Conservation (phyloP, 352 stramenopile species). For the Phytophthora hibernalis region DNA sequence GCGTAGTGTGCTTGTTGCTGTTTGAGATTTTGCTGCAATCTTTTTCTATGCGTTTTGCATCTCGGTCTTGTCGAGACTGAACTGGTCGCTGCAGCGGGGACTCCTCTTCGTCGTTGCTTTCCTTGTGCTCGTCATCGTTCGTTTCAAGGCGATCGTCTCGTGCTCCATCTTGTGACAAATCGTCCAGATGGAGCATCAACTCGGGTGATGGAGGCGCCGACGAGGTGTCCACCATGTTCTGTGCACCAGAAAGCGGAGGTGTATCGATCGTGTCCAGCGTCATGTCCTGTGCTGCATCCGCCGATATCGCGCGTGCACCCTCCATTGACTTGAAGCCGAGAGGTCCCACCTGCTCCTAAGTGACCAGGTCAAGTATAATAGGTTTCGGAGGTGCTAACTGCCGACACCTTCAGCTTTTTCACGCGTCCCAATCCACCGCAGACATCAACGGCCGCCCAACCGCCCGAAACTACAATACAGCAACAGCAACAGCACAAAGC, state of each 20-base stretch:
- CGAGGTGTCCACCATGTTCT: conserved; percentile 1
- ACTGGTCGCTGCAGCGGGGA: conserved; percentile 5
- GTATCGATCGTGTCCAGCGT: conserved; percentile 11
- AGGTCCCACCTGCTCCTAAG: conserved; percentile 3
- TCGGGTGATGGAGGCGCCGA: conserved; percentile 13
- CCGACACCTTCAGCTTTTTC: conserved; percentile 18
- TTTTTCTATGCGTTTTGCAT: conserved; percentile 51
- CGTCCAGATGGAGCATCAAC: conserved; percentile 53
- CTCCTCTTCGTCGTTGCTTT: conserved; percentile 18
- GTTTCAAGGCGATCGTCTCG: conserved; percentile 4
- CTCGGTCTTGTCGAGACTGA: conserved; percentile 22
- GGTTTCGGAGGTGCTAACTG: conserved; percentile 27
- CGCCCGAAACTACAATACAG: conserved; percentile 25
- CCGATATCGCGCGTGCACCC: not conserved
- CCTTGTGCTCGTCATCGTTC: conserved; percentile 14
- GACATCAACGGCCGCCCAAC: conserved; percentile 27
- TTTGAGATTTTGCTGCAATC: conserved; percentile 60
- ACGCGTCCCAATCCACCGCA: not conserved
- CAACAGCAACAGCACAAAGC: conserved; percentile 12
- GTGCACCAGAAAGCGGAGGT: conserved; percentile 3
- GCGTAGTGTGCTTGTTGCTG: conserved; percentile 72
- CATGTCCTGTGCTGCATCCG: conserved; percentile 11
- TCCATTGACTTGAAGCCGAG: conserved; percentile 6
- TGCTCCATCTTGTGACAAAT: conserved; percentile 43
- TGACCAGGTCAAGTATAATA: conserved; percentile 29